Conservation (phyloP, 2,329 filamentous ascomycete genomes). For the Nigrospora oryzae region DNA sequence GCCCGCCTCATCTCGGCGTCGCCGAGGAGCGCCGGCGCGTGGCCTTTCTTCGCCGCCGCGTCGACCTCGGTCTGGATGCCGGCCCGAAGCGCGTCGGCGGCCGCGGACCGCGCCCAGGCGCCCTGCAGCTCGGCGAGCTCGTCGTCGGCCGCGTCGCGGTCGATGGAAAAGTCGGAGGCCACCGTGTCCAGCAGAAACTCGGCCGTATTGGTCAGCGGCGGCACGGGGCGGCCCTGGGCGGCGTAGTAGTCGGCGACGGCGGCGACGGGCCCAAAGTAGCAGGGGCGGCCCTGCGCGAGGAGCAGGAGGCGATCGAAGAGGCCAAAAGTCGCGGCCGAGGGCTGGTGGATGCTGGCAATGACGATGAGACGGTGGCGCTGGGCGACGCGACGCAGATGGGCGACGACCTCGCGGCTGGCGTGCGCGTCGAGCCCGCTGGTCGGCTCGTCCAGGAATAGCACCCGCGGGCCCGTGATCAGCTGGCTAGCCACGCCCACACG, state of each 20-base stretch:
- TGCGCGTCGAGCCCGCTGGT: slow-evolving; percentile 78
- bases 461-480: slow-evolving; percentile 71
- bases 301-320: slow-evolving; percentile 75
- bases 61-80: slow-evolving; percentile 16
- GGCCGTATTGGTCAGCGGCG: slow-evolving; percentile 66
- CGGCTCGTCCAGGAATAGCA: slow-evolving; percentile 77
- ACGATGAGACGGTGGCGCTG: slow-evolving; percentile 63
- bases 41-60: slow-evolving; percentile 12
- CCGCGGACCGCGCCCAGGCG: slow-evolving; percentile 43
- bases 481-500: slow-evolving; percentile 73
- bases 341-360: slow-evolving; percentile 79
- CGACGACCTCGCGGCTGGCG: slow-evolving; percentile 68
- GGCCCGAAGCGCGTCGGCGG: slow-evolving; percentile 15
- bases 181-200: slow-evolving; percentile 73
- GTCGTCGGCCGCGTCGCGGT: slow-evolving; percentile 35
- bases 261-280: slow-evolving; percentile 61
- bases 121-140: slow-evolving; percentile 44
- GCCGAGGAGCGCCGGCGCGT: too few relatives aligned
- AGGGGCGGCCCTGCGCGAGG: slow-evolving; percentile 60
- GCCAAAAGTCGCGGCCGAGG: slow-evolving; percentile 69
- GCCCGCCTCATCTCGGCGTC: slow-evolving; percentile 7
- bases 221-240: slow-evolving; percentile 46
- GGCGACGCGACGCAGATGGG: slow-evolving; percentile 59
- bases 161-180: slow-evolving; percentile 63
- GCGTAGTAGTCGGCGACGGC: slow-evolving; percentile 56